Conservation (phyloP, 164 flowering plant species). For the Sextonia rubra region DNA sequence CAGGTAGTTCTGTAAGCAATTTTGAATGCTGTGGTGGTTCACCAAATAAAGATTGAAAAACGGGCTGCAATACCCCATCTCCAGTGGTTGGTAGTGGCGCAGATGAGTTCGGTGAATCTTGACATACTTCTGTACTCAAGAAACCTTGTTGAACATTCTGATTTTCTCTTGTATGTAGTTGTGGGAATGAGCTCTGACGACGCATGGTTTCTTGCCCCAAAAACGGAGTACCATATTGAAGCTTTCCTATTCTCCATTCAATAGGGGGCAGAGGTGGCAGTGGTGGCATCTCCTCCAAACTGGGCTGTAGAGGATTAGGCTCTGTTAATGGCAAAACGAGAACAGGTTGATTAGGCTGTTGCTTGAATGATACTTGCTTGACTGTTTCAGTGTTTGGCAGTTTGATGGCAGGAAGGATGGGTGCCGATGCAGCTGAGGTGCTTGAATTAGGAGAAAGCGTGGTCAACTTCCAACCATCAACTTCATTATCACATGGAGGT, state of each 20-base stretch:
- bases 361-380: slow-evolving; percentile 8
- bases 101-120: slow-evolving; percentile 18
- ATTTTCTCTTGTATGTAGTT: slow-evolving; percentile 24
- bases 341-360: background rate
- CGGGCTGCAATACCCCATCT: slow-evolving; percentile 10
- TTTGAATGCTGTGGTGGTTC: background rate
- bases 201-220: slow-evolving; percentile 14
- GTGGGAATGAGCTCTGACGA: slow-evolving; percentile 7
- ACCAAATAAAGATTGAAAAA: background rate
- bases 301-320: slow-evolving; percentile 15
- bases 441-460: slow-evolving; percentile 9
- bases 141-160: background rate
- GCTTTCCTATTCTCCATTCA: slow-evolving; percentile 78
- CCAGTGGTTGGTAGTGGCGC: slow-evolving; percentile 23
- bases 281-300: slow-evolving; percentile 57
- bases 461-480: slow-evolving; percentile 15
- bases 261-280: slow-evolving; percentile 93
- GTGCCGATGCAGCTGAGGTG: background rate
- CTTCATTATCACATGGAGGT: slow-evolving; percentile 15
- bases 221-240: slow-evolving; percentile 28
- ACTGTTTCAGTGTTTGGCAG: slow-evolving; percentile 19
- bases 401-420: slow-evolving; percentile 17
- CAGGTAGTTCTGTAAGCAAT: background rate
- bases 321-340: slow-evolving; percentile 6
- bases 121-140: background rate